A percentile compares a stretch with the other conserved stretches of the same genome.
These are phyloP conservation scores for Amanita pseudoporphyria DNA, from an alignment of 768 basidiomycete species.

Conservation along the genomic window DNA sequence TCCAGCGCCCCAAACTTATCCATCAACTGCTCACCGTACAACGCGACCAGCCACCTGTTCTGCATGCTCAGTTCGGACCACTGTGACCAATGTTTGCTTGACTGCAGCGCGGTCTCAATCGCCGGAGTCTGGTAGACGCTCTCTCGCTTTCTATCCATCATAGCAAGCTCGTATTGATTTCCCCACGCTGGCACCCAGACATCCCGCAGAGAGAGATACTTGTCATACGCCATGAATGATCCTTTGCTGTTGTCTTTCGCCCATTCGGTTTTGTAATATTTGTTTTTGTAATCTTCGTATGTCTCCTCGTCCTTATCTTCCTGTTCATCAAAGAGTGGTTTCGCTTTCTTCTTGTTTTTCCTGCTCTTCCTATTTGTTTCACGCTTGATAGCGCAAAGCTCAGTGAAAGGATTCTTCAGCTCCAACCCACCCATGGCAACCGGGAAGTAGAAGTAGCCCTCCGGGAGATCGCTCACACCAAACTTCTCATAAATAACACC, in stretches of 20 bases:
- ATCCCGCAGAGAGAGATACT: no score
- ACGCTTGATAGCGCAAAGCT: conserved; percentile 14
- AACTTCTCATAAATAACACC: no score
- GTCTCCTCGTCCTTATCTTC: conserved; percentile 17
- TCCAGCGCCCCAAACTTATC: no score
- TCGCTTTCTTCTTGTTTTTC: conserved; percentile 7
- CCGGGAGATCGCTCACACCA: conserved; percentile 25
- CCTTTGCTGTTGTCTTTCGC: neutral
- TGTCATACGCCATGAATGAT: conserved; percentile 11
- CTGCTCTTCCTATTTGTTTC: no score
- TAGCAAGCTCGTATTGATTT: conserved; percentile 6
- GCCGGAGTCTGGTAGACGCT: neutral
- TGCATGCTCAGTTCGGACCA: conserved; percentile 17
- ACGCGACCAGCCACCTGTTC: no score
- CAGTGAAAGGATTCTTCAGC: conserved; percentile 19
- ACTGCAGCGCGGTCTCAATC: neutral
- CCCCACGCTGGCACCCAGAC: conserved; percentile 11
- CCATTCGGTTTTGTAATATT: no score
- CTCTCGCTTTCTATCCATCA: neutral
- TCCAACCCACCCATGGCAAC: no score
- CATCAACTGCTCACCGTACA: no score
- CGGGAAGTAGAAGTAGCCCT: conserved; percentile 33
- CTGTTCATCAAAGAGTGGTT: conserved; percentile 13
- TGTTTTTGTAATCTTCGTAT: conserved; percentile 20
- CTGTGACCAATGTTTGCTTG: conserved; percentile 6